Evolutionary conservation across 371 early-diverging fungal genomes (phyloP), one percentile per base, ranked within the genome.

Genomic region (Mucor sp.): DNA sequence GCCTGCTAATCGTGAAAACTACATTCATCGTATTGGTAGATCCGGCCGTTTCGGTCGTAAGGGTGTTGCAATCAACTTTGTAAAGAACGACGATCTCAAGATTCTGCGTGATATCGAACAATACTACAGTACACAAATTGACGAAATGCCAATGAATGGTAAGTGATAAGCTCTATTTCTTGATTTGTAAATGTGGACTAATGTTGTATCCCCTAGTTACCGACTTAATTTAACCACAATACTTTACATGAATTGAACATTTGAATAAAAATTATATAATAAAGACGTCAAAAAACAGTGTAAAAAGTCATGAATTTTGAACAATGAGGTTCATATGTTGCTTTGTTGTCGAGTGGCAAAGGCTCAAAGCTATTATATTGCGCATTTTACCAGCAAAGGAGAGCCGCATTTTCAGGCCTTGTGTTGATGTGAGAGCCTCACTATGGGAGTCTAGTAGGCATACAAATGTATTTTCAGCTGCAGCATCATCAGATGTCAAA

Each of bases 31-130:
- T 75, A 97, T 98, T 74, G 99, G 99, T 89, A 91, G 99, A 82
- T 92, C 95, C 60, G 98, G 99, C 67, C 93, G 99, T 84, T 99
- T 96, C 74, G 99, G 99, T 61, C 92, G 97, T 78, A 98, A 96
- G 87, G 99, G 99, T 88, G 93, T 96, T 60, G 99, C 99, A 58
- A 96, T 99, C 79, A 98, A 98, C 88, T 94, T 99, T 89, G 94
- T 99, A 65, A 93, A 92, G 61, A 85, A 88, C 66, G 96, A 97
- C 17, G 99, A 98, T 76, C 81, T 90, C 60, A 85, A 87, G 67
- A 89, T 90, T 74, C 80, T 98, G 63, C 90, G 93, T 63, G 94
- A 95, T 69, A 97, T 99, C 71, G 97, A 97, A 78, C 89, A 91
- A 71, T 93, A 90, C 81, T 96, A 95, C 85, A 90, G 91, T 87